Conservation (phyloP, 352 stramenopile genomes). For the Pythium aquatile region DNA sequence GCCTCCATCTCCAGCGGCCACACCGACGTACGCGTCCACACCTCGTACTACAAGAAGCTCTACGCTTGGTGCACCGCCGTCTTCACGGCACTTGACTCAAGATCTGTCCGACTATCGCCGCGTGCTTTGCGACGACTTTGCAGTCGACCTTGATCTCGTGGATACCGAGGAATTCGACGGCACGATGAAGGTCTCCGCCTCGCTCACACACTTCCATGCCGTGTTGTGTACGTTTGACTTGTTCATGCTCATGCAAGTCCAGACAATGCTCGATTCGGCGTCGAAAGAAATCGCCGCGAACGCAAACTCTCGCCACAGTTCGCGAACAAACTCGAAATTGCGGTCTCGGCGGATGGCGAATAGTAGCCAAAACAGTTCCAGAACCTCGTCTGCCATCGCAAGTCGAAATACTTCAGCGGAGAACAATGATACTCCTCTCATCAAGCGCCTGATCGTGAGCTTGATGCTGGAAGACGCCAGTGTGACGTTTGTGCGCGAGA, state of each 20-base stretch:
- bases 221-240: conserved; percentile 65
- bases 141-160: conserved; percentile 61
- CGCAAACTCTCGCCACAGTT: conserved; percentile 1
- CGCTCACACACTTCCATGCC: conserved; percentile 66
- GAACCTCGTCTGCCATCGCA: background rate
- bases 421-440: background rate
- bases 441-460: conserved; percentile 40
- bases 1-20: conserved; percentile 24
- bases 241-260: conserved; percentile 34
- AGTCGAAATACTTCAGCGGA: background rate
- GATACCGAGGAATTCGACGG: conserved; percentile 45
- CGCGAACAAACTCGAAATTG: conserved; percentile 10
- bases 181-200: conserved; percentile 49
- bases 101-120: conserved; percentile 40
- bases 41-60: background rate
- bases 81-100: background rate
- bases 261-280: conserved; percentile 22
- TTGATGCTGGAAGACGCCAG: conserved; percentile 66
- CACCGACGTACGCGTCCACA: conserved; percentile 24
- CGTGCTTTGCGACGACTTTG: conserved; percentile 73
- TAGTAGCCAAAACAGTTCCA: background rate
- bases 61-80: background rate
- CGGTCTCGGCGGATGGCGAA: background rate
- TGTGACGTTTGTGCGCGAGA: conserved; percentile 70
- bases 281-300: conserved; percentile 10